A percentile compares a stretch with the other conserved stretches of the same genome.
phyloP scores from a whole-genome alignment of 2,329 filamentous ascomycete species.

The Fusarium algeriense region DNA sequence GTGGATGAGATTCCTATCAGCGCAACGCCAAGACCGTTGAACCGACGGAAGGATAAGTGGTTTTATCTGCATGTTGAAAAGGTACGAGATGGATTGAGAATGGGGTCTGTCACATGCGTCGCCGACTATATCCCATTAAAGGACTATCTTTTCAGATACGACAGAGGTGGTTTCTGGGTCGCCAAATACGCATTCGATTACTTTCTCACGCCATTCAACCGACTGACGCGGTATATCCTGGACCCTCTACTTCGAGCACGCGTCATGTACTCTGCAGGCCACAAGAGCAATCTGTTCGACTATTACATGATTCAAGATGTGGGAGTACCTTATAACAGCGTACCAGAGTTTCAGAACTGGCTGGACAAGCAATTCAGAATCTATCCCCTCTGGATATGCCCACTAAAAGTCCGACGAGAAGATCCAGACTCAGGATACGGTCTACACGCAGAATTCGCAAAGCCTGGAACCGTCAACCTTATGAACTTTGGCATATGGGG shows the following conservation, averaged over 20 bases:
- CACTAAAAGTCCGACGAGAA: conserved; percentile 60
- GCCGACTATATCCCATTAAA: conserved; percentile 70
- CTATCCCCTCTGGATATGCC: conserved; percentile 70
- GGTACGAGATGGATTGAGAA: conserved; percentile 48
- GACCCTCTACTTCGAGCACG: conserved; percentile 73
- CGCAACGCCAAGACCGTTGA: conserved; percentile 60
- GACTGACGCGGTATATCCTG: conserved; percentile 69
- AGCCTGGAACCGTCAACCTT: conserved; percentile 55
- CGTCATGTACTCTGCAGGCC: conserved; percentile 74
- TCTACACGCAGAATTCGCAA: conserved; percentile 61
- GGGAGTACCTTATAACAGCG: conserved; percentile 60
- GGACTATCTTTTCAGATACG: conserved; percentile 79
- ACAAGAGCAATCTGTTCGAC: conserved; percentile 70
- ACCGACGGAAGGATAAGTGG: conserved; percentile 74
- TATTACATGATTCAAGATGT: conserved; percentile 76
- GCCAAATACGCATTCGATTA: conserved; percentile 73
- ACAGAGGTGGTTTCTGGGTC: conserved; percentile 77
- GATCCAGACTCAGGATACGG: conserved; percentile 58
- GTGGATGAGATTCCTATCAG: conserved; percentile 59
- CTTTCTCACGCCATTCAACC: conserved; percentile 74
- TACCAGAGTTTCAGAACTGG: conserved; percentile 61
- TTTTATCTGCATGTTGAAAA: conserved; percentile 76
- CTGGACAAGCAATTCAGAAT: conserved; percentile 59
- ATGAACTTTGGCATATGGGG: conserved; percentile 76
- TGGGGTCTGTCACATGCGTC: conserved; percentile 35